These are phyloP conservation scores for Auriculariales sp. DNA, from an alignment of 768 basidiomycete genomes.

Conservation along the genomic window DNA sequence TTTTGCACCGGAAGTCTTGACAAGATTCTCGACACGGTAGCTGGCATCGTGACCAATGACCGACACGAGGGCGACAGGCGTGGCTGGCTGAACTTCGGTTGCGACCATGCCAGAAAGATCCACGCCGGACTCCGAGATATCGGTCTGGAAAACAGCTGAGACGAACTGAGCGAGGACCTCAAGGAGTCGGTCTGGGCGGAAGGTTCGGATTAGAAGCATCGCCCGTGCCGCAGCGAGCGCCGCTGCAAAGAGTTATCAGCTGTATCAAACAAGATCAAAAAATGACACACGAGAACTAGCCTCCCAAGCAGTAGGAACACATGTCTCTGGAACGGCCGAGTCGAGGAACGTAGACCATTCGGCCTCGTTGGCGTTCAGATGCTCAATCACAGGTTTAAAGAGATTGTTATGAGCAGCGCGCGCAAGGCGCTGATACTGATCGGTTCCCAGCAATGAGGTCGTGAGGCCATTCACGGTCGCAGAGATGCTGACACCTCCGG, in stretches of 20 bases:
- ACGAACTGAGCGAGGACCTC: slow-evolving; percentile 72
- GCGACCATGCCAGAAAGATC: slow-evolving; percentile 66
- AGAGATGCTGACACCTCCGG: slow-evolving; percentile 39
- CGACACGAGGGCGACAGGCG: slow-evolving; percentile 81
- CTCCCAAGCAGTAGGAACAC: slow-evolving; percentile 69
- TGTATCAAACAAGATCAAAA: slow-evolving; percentile 11
- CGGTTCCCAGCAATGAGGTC: slow-evolving; percentile 38
- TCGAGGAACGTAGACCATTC: slow-evolving; percentile 63
- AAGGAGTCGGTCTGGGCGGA: slow-evolving; percentile 83
- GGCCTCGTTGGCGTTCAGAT: slow-evolving; percentile 44
- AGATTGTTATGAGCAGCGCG: slow-evolving; percentile 55
- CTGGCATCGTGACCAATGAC: slow-evolving; percentile 98
- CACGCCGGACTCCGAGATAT: slow-evolving; percentile 65
- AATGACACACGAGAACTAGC: slow-evolving; percentile 49
- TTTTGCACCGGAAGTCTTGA: slow-evolving; percentile 58
- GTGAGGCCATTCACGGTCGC: slow-evolving; percentile 19
- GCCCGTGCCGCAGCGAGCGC: slow-evolving; percentile 61
- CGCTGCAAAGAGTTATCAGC: slow-evolving; percentile 19
- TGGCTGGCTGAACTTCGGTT: slow-evolving; percentile 64
- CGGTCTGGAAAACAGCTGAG: slow-evolving; percentile 58
- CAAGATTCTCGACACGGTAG: slow-evolving; percentile 81
- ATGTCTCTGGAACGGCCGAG: slow-evolving; percentile 47
- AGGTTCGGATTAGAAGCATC: slow-evolving; percentile 72
- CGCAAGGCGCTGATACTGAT: slow-evolving; percentile 56
- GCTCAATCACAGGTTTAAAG: slow-evolving; percentile 62